Base-by-base conservation (phyloP, 2,329 filamentous ascomycete species). In the Aureobasidium sp. region DNA sequence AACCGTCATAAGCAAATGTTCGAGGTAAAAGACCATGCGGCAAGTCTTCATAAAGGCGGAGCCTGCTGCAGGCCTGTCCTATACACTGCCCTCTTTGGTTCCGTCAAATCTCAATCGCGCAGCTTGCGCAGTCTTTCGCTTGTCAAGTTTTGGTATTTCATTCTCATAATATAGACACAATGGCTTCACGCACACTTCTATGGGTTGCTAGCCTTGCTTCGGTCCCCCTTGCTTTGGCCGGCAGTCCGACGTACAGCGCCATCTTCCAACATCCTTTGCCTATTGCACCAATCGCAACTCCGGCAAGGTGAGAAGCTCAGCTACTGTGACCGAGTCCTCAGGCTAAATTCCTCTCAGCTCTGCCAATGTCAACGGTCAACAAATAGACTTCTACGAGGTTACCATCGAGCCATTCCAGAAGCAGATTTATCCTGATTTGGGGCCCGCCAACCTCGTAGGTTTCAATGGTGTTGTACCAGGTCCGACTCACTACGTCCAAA, bases 401-500 rank as follows among this genome's bases (percentile, higher is more conserved):
- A 73, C 75, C 6, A 73, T 81, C 54, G 70, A 74, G 59, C 59
- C 69, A 2, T 75, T 79, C 62, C 67, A 74, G 21, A 65, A 73
- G 49, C 73, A 75, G 57, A 68, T 76, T n/a, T 78, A 77, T 64
- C 75, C 75, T 2, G 67, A 73, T 52, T 30, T 64, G 47, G 69
- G 76, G 8, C 65, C 66, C 13, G 72, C 76, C 1, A 64, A 69
- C 10, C 63, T 77, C 30, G 69, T 74, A 21, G 80, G 81, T 13
- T 83, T 83, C 63, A 79, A 83, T 71, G 81, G 80, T 13, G 75
- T 78, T 11, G 73, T 74, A 3, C 80, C 81, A 4, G 81, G 81
- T 0, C 81, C 81, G 10, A 82, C 76, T 3, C 77, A 83, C 62
- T 67, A 77, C 37, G 74, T 81, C 63, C 72, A 73, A 5, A 71